Evolutionary conservation across 2,329 filamentous ascomycete species (phyloP).

Genomic region (Beauveria caledonica): DNA sequence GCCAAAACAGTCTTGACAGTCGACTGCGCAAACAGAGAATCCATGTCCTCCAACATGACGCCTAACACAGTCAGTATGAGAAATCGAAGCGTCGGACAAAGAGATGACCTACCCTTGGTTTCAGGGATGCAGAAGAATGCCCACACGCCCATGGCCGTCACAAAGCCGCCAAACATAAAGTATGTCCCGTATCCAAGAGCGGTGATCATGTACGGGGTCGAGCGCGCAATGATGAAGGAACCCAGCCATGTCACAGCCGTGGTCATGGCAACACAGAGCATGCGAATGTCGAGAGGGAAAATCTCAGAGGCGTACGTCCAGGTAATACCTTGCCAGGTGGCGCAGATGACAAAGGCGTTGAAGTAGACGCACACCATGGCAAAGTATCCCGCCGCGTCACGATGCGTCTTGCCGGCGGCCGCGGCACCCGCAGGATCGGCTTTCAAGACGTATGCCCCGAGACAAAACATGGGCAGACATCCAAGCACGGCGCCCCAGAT

Average conservation of each 20-base stretch:
- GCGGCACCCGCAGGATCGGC: constrained; percentile 24
- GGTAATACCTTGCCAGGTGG: constrained; percentile 34
- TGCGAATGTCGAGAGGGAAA: constrained; percentile 30
- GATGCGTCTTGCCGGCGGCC: constrained; percentile 35
- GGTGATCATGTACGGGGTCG: constrained; percentile 34
- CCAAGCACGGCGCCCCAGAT: constrained; percentile 34
- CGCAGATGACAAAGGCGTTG: constrained; percentile 30
- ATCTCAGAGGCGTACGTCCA: constrained; percentile 41
- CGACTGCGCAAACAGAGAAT: no score
- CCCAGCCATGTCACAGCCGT: constrained; percentile 31
- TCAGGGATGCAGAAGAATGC: constrained; percentile 40
- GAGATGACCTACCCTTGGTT: constrained; percentile 29
- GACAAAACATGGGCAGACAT: constrained; percentile 31
- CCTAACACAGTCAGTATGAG: no score
- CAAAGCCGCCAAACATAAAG: constrained; percentile 39
- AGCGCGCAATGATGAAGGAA: constrained; percentile 31
- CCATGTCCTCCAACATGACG: no score
- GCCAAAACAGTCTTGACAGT: no score
- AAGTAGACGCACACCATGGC: constrained; percentile 34
- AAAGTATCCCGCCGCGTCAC: constrained; percentile 33
- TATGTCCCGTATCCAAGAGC: constrained; percentile 40
- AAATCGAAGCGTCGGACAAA: no score
- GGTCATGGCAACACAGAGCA: constrained; percentile 27
- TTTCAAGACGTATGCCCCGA: constrained; percentile 28
- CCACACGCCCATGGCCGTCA: constrained; percentile 37